These are phyloP conservation scores for Gloeostereum incarnatum DNA, from an alignment of 768 basidiomycete species.

Conservation along the genomic window DNA sequence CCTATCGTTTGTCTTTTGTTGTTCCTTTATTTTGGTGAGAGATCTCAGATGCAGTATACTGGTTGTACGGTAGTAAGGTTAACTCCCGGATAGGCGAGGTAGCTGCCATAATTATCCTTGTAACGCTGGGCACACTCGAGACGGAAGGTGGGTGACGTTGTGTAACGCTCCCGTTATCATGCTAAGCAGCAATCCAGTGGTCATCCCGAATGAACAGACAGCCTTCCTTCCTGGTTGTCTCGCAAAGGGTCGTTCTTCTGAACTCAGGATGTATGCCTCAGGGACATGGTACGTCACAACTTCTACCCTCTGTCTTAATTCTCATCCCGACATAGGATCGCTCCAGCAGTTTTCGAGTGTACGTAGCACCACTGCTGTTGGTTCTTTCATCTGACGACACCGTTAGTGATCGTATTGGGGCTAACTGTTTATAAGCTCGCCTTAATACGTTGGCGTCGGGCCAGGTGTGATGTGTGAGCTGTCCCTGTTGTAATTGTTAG, in stretches of 20 bases:
- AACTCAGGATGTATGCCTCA: slow-evolving; percentile 6
- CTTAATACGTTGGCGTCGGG: slow-evolving; percentile 8
- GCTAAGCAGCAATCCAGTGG: slow-evolving; percentile 1
- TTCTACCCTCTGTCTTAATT: neutral
- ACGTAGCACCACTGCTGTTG: neutral
- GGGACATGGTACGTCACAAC: slow-evolving; percentile 7
- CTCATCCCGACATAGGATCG: slow-evolving; percentile 4
- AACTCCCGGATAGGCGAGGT: too few relatives aligned
- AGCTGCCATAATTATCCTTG: neutral
- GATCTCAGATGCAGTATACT: too few relatives aligned
- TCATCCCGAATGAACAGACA: slow-evolving; percentile 7
- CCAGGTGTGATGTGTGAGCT: neutral
- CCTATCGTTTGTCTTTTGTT: too few relatives aligned
- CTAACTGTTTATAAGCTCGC: slow-evolving; percentile 3
- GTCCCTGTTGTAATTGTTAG: neutral
- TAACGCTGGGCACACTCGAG: slow-evolving; percentile 8
- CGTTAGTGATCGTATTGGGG: neutral
- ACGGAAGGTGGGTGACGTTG: neutral
- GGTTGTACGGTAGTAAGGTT: too few relatives aligned
- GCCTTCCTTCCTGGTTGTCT: slow-evolving; percentile 8
- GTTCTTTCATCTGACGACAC: neutral
- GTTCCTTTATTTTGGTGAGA: too few relatives aligned
- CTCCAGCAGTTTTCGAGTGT: slow-evolving; percentile 12
- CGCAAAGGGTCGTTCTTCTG: slow-evolving; percentile 2
- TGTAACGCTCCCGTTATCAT: neutral